Evolutionary conservation across 1,284 basidiomycete genomes (phyloP).

Genomic region (Cryptococcus sp.): DNA sequence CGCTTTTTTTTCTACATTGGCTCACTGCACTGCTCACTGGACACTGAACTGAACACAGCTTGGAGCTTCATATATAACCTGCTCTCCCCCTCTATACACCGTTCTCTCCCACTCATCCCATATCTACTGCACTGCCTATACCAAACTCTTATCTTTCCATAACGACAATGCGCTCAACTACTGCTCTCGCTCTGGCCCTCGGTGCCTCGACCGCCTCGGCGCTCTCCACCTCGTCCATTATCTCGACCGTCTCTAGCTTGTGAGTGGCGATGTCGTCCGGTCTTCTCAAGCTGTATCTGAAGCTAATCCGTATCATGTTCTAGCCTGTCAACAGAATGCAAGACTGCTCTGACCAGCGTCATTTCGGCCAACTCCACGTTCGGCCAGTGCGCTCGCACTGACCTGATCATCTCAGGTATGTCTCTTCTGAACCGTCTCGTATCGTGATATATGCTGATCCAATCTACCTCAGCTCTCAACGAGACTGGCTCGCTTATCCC

Average conservation of each 20-base stretch:
- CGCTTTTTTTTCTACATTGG: no score
- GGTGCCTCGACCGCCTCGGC: conserved; percentile 5
- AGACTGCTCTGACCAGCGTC: conserved; percentile 3
- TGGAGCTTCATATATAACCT: background rate
- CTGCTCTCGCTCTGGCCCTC: background rate
- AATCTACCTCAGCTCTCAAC: conserved; percentile 20
- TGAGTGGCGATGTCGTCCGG: conserved; percentile 2
- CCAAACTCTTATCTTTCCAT: background rate
- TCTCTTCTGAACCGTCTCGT: background rate
- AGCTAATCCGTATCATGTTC: background rate
- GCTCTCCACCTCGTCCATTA: background rate
- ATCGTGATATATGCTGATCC: background rate
- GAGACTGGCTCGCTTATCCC: conserved; percentile 41
- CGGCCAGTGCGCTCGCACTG: conserved; percentile 18
- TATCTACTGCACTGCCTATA: background rate
- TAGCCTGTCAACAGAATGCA: conserved; percentile 5
- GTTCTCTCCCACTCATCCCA: background rate
- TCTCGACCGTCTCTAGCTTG: conserved; percentile 1
- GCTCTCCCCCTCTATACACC: background rate
- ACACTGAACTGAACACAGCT: no score
- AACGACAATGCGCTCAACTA: conserved; percentile 6
- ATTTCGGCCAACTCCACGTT: conserved; percentile 1
- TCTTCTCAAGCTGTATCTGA: background rate
- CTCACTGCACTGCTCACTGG: no score
- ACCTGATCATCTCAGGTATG: conserved; percentile 13